Evolutionary conservation across 2,329 filamentous ascomycete genomes (phyloP).

Genomic region (Colletotrichum trifolii): DNA sequence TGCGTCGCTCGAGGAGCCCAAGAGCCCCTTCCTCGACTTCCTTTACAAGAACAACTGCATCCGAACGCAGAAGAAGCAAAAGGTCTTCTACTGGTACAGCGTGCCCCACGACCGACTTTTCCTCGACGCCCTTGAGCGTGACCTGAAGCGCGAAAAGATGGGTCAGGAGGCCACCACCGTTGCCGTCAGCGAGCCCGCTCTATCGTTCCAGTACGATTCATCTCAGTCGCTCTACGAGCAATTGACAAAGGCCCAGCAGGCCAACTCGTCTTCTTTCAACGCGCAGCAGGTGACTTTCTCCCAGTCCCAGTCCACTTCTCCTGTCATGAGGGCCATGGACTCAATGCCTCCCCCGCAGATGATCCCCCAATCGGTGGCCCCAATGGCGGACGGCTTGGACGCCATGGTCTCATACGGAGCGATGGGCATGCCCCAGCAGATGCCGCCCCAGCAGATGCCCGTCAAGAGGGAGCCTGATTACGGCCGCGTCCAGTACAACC

Average conservation of each 20-base stretch:
- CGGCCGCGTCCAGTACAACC: conserved; percentile 85
- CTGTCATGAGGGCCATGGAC: conserved; percentile 90
- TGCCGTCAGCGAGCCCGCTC: conserved; percentile 93
- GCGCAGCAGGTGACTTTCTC: conserved; percentile 76
- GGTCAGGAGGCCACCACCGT: conserved; percentile 96
- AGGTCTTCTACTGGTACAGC: conserved; percentile 99
- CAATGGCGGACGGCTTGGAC: conserved; percentile 74
- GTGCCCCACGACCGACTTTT: conserved; percentile 98
- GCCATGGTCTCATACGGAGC: conserved; percentile 76
- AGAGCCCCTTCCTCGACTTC: conserved; percentile 98
- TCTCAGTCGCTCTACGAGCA: conserved; percentile 99
- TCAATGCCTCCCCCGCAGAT: conserved; percentile 93
- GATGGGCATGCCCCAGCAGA: conserved; percentile 58
- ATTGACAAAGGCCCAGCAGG: conserved; percentile 98
- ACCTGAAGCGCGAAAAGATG: conserved; percentile 99
- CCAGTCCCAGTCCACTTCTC: conserved; percentile 85
- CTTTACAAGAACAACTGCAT: conserved; percentile 99
- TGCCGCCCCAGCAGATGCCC: conserved; percentile 60
- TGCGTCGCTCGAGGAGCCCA: conserved; percentile 97
- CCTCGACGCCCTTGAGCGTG: conserved; percentile 95
- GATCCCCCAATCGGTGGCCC: conserved; percentile 70
- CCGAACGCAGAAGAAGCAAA: conserved; percentile 99
- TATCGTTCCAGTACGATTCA: conserved; percentile 99
- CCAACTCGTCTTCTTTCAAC: conserved; percentile 96
- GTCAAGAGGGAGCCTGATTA: conserved; percentile 93